Base-by-base conservation (phyloP, 345 rosid genomes). In the Hirschfeldia incana region DNA sequence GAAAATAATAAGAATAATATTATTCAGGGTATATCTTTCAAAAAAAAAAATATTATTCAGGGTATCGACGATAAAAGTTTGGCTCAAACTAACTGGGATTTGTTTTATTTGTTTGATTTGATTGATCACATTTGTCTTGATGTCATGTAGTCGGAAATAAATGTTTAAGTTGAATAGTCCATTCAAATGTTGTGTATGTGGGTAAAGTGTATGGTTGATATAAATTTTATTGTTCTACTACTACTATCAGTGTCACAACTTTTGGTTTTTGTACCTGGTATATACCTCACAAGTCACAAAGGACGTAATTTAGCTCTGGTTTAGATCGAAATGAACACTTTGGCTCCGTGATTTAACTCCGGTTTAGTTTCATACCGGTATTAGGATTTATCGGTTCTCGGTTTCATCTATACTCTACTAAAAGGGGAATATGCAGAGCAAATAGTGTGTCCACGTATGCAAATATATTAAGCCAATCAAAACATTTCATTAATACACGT, bases 101-200 rank as follows among this genome's bases (percentile, higher is more conserved):
- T 78, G 76, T 78, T 66, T 57, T 7, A 44, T 66, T 73, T 73
- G 74, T 32, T 63, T 12, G 4, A 28, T 60, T 60, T 60, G 15
- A 60, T 72, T 30, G 61, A 51, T 67, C 57, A 0, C 15, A 74
- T 74, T 79, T 61, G 13, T 67, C 68, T 60, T 51, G 30, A 34
- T 73, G 49, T 42, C 49, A 42, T 10, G 59, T 34, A 60, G 13
- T 44, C 4, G 6, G 55, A 51, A 3, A 61, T 33, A n/a, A 61
- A 72, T 9, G 4, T 2, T 33, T 7, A 11, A 26, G 33, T 60
- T 74, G 16, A 61, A 74, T 67, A 46, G 46, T 49, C 46, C 9
- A 29, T 37, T 58, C 62, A 58, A 0, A 28, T 71, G 60, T 39
- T 57, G 72, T 78, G 37, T 71, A 29, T 67, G 81, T 42, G 53